Evolutionary conservation across 805 yeast species (phyloP), one percentile per base, ranked within the genome.

Genomic region (Saccharomycopsis javanensis): DNA sequence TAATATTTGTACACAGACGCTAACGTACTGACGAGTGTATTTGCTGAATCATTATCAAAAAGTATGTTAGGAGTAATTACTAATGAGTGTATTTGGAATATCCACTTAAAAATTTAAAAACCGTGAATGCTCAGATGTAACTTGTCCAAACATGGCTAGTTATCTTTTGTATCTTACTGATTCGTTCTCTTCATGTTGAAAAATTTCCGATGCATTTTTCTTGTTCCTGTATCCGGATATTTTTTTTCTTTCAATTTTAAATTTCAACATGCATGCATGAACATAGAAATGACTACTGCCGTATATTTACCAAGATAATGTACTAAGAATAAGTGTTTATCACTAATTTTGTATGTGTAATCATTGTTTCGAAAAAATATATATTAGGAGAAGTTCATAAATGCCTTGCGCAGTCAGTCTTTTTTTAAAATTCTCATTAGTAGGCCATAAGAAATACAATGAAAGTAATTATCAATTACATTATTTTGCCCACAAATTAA

Each of bases 101-200:
- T n/a, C n/a, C n/a, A n/a, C n/a, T n/a, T n/a, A n/a, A n/a, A n/a
- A 31, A 5, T 11, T 31, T 31, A 31, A 11, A 31, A 42, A 28
- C 48, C 48, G 18, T 20, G 25, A 25, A 20, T 42, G 28, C 23
- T 20, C 25, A 20, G 28, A 20, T 42, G 48, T 28, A 20, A 20
- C 16, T 20, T 42, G 18, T 8, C 25, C 25, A 7, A 42, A 42
- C 6, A 8, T 20, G 48, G 28, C 23, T 6, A 25, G 28, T 20
- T 23, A 4, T 42, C 18, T 20, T 42, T 23, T 15, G 15, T 11
- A 15, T 8, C 25, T 20, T 13, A 8, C 23, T 42, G 15, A 23
- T 42, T 42, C 48, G 18, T n/a, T n/a, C n/a, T n/a, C n/a, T 42
- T 42, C 48, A 42, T 42, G 48, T 42, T 42, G 30, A 42, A 42